A percentile compares a stretch with the other conserved stretches of the same genome.
These are phyloP conservation scores for Leccinum incarnatum DNA, from an alignment of 768 basidiomycete genomes.

Conservation along the genomic window DNA sequence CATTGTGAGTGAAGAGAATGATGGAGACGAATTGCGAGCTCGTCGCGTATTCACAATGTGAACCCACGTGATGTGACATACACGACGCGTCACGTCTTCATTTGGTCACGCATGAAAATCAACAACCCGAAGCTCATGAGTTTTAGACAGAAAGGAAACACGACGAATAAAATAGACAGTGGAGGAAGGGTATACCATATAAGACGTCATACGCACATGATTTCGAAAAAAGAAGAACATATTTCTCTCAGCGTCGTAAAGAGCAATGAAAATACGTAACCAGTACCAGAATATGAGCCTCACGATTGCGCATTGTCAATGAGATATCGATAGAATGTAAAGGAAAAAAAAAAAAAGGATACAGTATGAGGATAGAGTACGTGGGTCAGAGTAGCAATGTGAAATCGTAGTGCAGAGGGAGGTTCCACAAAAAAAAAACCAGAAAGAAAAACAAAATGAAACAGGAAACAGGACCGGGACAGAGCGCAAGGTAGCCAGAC, in stretches of 20 bases:
- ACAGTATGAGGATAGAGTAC: constrained; percentile 4
- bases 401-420: constrained; percentile 1
- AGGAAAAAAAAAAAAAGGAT: constrained; percentile 3
- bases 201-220: constrained; percentile 15
- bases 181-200: constrained; percentile 25
- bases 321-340: neutral
- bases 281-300: constrained; percentile 14
- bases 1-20: constrained; percentile 15
- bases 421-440: constrained; percentile 5
- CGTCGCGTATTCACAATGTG: constrained; percentile 6
- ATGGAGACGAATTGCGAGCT: neutral
- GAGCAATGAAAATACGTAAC: constrained; percentile 20
- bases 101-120: neutral
- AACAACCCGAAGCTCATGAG: too few species aligned
- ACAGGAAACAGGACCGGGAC: neutral
- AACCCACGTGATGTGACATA: constrained; percentile 25
- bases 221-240: neutral
- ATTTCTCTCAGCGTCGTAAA: constrained; percentile 4
- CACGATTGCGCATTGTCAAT: neutral
- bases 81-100: constrained; percentile 23
- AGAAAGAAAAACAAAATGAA: neutral
- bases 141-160: neutral
- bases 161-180: constrained; percentile 3
- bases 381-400: constrained; percentile 18
- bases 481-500: constrained; percentile 5